Percentiles rank a stretch among this genome's conserved stretches.
Evolutionary conservation across 495 filamentous ascomycete species (phyloP).

Genomic region (Tetracladium setigerum): DNA sequence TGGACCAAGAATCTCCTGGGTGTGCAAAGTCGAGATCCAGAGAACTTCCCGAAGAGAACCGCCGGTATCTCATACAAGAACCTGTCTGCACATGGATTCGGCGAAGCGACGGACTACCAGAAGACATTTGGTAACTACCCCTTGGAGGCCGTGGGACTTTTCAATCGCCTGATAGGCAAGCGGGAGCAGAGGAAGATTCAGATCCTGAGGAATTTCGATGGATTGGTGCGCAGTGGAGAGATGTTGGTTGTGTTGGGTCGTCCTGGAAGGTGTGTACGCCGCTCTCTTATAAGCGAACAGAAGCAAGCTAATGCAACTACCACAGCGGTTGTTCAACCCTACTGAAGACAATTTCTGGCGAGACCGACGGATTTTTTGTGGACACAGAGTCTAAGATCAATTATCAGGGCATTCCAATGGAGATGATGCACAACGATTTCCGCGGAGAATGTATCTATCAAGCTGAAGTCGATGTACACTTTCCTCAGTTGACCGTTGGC

Average conservation of each 20-base stretch:
- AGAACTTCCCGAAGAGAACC: conserved; percentile 38
- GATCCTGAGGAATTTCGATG: conserved; percentile 72
- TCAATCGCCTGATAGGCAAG: conserved; percentile 32
- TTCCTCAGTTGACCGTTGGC: conserved; percentile 73
- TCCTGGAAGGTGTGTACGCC: conserved; percentile 42
- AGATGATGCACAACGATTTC: conserved; percentile 59
- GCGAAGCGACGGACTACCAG: conserved; percentile 71
- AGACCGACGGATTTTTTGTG: conserved; percentile 64
- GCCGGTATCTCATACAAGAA: conserved; percentile 43
- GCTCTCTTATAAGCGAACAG: not conserved
- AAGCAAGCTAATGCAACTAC: conserved; percentile 3
- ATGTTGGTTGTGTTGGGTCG: conserved; percentile 75
- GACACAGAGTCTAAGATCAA: conserved; percentile 61
- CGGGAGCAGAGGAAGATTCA: conserved; percentile 55
- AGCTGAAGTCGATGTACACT: conserved; percentile 74
- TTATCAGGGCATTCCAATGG: conserved; percentile 58
- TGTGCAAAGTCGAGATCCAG: conserved; percentile 30
- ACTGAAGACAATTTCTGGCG: conserved; percentile 71
- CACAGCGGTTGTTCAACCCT: conserved; percentile 66
- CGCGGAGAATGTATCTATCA: conserved; percentile 78
- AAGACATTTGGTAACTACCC: conserved; percentile 63
- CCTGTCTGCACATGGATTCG: conserved; percentile 71
- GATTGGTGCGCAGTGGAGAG: conserved; percentile 66
- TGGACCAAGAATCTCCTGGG: conserved; percentile 50
- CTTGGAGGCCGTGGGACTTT: conserved; percentile 41